These are phyloP conservation scores for Auricularia sp. DNA, from an alignment of 768 basidiomycete species.

Conservation along the genomic window DNA sequence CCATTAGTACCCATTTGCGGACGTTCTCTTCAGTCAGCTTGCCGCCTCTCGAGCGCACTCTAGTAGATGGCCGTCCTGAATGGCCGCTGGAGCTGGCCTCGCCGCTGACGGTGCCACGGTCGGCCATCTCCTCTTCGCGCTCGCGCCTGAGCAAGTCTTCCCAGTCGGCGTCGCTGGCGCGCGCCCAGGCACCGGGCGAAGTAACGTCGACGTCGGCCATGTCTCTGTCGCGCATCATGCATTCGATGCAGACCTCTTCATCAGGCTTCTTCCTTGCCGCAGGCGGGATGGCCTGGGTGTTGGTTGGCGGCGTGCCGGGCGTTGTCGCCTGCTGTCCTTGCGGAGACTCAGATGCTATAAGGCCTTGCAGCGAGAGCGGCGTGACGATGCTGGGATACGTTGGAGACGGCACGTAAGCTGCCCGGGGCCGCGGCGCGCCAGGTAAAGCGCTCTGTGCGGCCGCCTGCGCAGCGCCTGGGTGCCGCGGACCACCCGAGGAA, in stretches of 20 bases:
- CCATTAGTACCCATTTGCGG: constrained; percentile 69
- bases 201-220: constrained; percentile 92
- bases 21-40: constrained; percentile 68
- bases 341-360: background rate
- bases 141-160: constrained; percentile 70
- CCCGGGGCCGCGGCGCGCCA: background rate
- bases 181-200: constrained; percentile 79
- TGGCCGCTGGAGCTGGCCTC: constrained; percentile 17
- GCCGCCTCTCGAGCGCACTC: constrained; percentile 32
- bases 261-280: background rate
- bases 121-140: constrained; percentile 50
- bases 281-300: background rate
- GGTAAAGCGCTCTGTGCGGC: background rate
- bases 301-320: background rate
- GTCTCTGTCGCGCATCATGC: constrained; percentile 97
- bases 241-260: constrained; percentile 82
- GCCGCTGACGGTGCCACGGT: constrained; percentile 12
- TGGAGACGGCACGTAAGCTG: background rate
- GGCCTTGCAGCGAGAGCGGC: background rate
- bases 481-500: background rate
- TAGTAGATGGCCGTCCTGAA: constrained; percentile 48
- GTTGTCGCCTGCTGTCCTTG: background rate
- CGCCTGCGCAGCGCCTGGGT: background rate
- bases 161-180: constrained; percentile 74
- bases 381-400: background rate